Evolutionary conservation across 1,139 yeast genomes (phyloP).

Genomic region (Citeromyces hawaiiensis): DNA sequence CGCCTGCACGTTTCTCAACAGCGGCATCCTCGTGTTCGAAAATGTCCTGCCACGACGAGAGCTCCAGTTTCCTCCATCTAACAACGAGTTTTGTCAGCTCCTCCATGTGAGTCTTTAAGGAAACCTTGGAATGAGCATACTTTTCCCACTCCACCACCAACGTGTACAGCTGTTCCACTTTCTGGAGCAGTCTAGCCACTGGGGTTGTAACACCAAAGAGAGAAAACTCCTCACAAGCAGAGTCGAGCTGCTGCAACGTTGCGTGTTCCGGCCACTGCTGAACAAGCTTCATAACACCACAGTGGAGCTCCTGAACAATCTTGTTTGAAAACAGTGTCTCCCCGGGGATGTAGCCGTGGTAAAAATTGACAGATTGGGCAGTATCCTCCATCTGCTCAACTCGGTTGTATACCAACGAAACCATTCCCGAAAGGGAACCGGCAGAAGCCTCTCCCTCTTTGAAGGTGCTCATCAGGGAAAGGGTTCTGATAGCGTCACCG

Average conservation of each 20-base stretch:
- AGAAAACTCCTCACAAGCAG: constrained; percentile 59
- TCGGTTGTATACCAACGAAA: constrained; percentile 2
- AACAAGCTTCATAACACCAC: constrained; percentile 33
- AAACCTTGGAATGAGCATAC: constrained; percentile 71
- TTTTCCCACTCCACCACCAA: constrained; percentile 87
- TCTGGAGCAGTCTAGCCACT: constrained; percentile 63
- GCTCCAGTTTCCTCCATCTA: constrained; percentile 81
- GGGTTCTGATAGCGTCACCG: neutral
- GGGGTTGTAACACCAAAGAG: constrained; percentile 55
- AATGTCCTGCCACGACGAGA: constrained; percentile 73
- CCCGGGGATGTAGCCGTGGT: constrained; percentile 45
- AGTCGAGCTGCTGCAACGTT: constrained; percentile 54
- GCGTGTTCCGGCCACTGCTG: constrained; percentile 94
- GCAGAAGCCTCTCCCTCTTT: neutral
- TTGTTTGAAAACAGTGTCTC: constrained; percentile 52
- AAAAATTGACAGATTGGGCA: constrained; percentile 36
- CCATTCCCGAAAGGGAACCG: neutral
- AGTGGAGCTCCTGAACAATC: constrained; percentile 34
- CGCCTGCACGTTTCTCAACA: constrained; percentile 41
- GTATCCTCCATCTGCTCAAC: constrained; percentile 8
- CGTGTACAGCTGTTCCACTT: constrained; percentile 77
- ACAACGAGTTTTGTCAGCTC: constrained; percentile 59
- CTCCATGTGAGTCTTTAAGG: constrained; percentile 42
- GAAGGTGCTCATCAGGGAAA: neutral
- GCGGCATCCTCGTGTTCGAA: constrained; percentile 52